Conservation (phyloP, 306 rosid genomes). For the Citrullus amarus region DNA sequence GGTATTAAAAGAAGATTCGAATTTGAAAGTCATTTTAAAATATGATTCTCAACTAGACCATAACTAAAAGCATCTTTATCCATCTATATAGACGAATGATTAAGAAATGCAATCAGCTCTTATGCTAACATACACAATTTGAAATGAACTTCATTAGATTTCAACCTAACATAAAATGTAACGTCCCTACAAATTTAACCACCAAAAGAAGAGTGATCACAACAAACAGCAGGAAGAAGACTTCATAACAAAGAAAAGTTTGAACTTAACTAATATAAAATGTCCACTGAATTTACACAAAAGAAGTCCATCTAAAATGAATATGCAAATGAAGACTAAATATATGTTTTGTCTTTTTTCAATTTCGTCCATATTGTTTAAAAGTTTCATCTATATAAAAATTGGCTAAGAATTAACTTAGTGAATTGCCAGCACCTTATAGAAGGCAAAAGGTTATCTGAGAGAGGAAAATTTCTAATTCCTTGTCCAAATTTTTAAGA, state of each 20-base stretch:
- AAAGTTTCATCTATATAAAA: neutral
- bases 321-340: neutral
- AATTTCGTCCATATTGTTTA: neutral
- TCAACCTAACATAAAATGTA: too few species aligned
- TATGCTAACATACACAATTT: too few species aligned
- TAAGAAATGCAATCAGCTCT: too few species aligned
- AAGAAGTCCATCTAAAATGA: neutral
- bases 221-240: neutral
- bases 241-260: neutral
- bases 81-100: too few species aligned
- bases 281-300: neutral
- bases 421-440: neutral
- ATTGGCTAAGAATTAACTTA: neutral
- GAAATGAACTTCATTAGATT: neutral
- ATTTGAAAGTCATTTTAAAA: too few species aligned
- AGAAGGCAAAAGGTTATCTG: neutral
- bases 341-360: neutral
- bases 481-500: neutral
- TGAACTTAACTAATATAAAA: neutral
- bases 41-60: too few species aligned
- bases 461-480: neutral
- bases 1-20: too few species aligned
- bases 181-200: too few species aligned
- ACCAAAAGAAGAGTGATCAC: neutral
- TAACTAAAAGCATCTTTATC: too few species aligned